Evolutionary conservation across 176 grass and related monocot genomes (phyloP), one percentile per base, ranked within the genome.

Genomic region (Leersia perrieri): DNA sequence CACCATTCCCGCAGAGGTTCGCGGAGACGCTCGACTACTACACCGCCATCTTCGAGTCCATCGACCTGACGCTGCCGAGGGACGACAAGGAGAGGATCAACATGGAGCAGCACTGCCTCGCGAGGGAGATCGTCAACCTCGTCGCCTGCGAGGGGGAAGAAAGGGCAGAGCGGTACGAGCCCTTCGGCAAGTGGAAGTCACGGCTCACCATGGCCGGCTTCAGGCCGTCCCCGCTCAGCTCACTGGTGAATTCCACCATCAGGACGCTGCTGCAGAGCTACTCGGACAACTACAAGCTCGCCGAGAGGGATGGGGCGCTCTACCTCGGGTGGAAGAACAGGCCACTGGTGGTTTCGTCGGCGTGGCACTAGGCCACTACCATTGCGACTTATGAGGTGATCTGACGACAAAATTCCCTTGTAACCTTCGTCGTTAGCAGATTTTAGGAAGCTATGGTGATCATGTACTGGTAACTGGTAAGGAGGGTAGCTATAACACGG

Each of bases 101-200:
- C 77, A 90, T 99, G 65, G 97, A 99, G 79, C 97, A 96, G 74
- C 93, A 96, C 83, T 95, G 93, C 82, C 70, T 99, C n/a, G 97
- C 93, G 0, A 84, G 91, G 77, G 93, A 96, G 80, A 95, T 99
- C 38, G 93, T 93, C 29, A 95, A 96, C 82, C 86, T 96, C 11
- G 61, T 99, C 69, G 93, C 97, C 62, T 95, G 93, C 22, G 97
- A 99, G 63, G 97, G 89, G 30, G 88, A 76, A 5, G 97, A 99
- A 81, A 78, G 97, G 82, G 91, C 88, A 49, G 97, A 96, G 64
- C 84, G 97, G 27, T 91, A 96, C 20, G 97, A 99, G 60, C 47
- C 91, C 42, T 91, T 84, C 66, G 97, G 97, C 70, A 95, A 99
- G 66, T 99, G 97, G 97, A 95, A 78, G 70, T 82, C 90, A n/a